Percentiles rank a stretch among this genome's conserved stretches.
These are phyloP conservation scores for Cornus kousa DNA, from an alignment of 148 eudicot genomes.

Conservation along the genomic window DNA sequence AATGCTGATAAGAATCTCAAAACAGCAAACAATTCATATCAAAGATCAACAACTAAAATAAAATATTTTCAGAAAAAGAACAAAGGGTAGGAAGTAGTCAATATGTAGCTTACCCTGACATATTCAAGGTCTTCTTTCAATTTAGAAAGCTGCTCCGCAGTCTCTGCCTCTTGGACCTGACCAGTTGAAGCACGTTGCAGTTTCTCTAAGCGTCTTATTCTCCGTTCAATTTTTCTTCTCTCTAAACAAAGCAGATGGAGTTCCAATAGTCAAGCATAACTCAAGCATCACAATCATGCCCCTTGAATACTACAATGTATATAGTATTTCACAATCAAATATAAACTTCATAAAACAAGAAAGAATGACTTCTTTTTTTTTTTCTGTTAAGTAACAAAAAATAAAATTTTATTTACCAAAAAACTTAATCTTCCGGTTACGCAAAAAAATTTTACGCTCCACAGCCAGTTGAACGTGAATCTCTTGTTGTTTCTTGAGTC, in stretches of 20 bases:
- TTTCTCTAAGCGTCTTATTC: constrained; percentile 86
- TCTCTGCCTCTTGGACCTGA: constrained; percentile 64
- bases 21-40: background rate
- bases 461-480: constrained; percentile 62
- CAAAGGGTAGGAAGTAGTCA: background rate
- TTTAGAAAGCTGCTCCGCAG: constrained; percentile 58
- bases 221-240: constrained; percentile 88
- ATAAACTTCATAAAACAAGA: background rate
- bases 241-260: constrained; percentile 35
- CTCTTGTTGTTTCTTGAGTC: constrained; percentile 77
- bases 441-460: constrained; percentile 73
- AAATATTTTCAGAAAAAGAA: background rate
- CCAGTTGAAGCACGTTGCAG: constrained; percentile 64
- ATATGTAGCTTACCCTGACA: constrained; percentile 64
- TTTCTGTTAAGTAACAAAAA: background rate
- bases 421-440: constrained; percentile 77
- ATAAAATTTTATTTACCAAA: constrained; percentile 51
- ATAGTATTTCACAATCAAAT: background rate
- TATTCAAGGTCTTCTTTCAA: constrained; percentile 96
- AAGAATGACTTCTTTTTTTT: background rate
- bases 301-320: background rate
- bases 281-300: background rate
- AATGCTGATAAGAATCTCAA: background rate
- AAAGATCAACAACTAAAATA: background rate
- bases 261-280: constrained; percentile 8